Conservation (phyloP, 2,329 filamentous ascomycete genomes). For the Cercospora sojina region DNA sequence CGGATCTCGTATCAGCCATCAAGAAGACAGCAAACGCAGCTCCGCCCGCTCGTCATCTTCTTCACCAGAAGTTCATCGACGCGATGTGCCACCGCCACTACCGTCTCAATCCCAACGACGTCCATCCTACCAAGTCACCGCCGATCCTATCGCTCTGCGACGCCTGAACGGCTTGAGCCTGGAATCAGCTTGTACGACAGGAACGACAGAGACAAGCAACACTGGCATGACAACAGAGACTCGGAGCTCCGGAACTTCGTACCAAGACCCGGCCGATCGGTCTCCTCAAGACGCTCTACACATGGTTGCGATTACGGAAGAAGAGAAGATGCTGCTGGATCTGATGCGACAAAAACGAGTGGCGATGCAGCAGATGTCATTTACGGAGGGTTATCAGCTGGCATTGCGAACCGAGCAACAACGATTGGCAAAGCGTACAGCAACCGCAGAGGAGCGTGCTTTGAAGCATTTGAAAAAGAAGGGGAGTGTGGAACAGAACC, state of each 20-base stretch:
- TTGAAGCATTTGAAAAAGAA: constrained; percentile 27
- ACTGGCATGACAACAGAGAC: constrained; percentile 12
- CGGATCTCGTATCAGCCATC: constrained; percentile 6
- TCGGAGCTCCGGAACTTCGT: constrained; percentile 12
- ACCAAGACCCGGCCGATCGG: constrained; percentile 5
- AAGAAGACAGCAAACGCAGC: constrained; percentile 13
- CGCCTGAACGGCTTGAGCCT: constrained; percentile 21
- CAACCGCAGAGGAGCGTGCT: constrained; percentile 28
- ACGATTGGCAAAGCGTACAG: constrained; percentile 25
- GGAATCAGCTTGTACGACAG: constrained; percentile 15
- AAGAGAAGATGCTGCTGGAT: constrained; percentile 51
- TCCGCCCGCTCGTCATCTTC: constrained; percentile 15
- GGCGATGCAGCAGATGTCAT: constrained; percentile 46
- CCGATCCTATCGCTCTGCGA: constrained; percentile 18
- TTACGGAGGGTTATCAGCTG: constrained; percentile 40
- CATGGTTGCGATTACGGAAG: constrained; percentile 50
- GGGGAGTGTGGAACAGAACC: constrained; percentile 18
- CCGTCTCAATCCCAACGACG: neutral
- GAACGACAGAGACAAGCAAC: constrained; percentile 7
- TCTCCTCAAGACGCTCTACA: constrained; percentile 20
- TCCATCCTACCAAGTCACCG: neutral
- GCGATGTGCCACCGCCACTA: constrained; percentile 5
- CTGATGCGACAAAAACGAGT: constrained; percentile 52
- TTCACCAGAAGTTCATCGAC: constrained; percentile 12
- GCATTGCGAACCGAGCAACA: constrained; percentile 39